These are phyloP conservation scores for Mycosphaerelloides madeirae DNA, from an alignment of 2,329 filamentous ascomycete genomes.

Conservation along the genomic window DNA sequence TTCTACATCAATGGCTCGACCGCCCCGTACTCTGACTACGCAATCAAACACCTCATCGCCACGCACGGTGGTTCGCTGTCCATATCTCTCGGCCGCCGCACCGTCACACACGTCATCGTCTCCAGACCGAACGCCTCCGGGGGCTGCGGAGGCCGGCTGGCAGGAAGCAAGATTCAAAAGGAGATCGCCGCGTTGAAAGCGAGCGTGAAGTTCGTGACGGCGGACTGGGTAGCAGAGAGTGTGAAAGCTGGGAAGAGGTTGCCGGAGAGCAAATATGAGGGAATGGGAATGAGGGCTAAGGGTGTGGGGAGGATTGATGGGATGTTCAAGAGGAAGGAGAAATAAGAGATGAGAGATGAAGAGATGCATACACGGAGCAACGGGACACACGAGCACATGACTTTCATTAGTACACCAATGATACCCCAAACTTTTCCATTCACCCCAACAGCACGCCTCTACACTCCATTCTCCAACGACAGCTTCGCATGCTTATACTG, in stretches of 20 bases:
- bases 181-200: slow-evolving; percentile 65
- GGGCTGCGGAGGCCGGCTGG: slow-evolving; percentile 68
- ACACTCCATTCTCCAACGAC: slow-evolving; percentile 15
- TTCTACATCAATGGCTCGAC: slow-evolving; percentile 89
- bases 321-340: slow-evolving; percentile 21
- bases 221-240: slow-evolving; percentile 84
- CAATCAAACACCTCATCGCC: slow-evolving; percentile 71
- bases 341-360: not conserved
- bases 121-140: slow-evolving; percentile 50
- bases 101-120: slow-evolving; percentile 82
- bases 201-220: slow-evolving; percentile 71
- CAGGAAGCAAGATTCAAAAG: slow-evolving; percentile 72
- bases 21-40: slow-evolving; percentile 79
- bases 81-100: slow-evolving; percentile 64
- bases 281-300: slow-evolving; percentile 56
- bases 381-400: not conserved
- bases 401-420: slow-evolving; percentile 1
- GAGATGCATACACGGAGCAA: slow-evolving; percentile 1
- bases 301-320: slow-evolving; percentile 61
- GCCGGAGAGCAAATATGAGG: slow-evolving; percentile 67
- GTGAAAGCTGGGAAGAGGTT: slow-evolving; percentile 70
- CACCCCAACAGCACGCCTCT: not conserved
- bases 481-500: slow-evolving; percentile 54
- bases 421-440: slow-evolving; percentile 6
- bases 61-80: slow-evolving; percentile 69